Evolutionary conservation across 1,139 yeast genomes (phyloP).

Genomic region (Arxiozyma slooffiae): DNA sequence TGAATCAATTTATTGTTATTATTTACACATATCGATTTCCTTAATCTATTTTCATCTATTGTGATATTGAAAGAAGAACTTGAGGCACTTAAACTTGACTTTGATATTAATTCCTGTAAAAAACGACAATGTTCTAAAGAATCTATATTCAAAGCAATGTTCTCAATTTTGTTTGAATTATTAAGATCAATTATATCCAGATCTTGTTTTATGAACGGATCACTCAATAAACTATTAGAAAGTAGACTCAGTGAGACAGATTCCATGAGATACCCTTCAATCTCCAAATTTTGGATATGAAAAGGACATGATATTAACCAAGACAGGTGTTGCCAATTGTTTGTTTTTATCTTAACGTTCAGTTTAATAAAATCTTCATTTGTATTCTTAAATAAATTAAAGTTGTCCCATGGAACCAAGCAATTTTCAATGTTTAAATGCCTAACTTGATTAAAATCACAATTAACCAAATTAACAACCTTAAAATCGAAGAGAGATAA

Average conservation of each 20-base stretch:
- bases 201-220: not conserved
- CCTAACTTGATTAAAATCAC: slow-evolving; percentile 14
- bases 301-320: slow-evolving; percentile 19
- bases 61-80: slow-evolving; percentile 7
- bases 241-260: not conserved
- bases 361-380: not conserved
- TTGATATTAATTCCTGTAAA: not conserved
- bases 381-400: slow-evolving; percentile 7
- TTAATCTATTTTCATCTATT: slow-evolving; percentile 9
- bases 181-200: not conserved
- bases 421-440: slow-evolving; percentile 11
- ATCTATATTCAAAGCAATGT: not conserved
- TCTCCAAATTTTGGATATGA: slow-evolving; percentile 8
- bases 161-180: not conserved
- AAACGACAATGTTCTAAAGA: slow-evolving; percentile 1
- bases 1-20: not conserved
- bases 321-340: slow-evolving; percentile 12
- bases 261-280: not conserved
- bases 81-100: not conserved
- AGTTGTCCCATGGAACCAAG: slow-evolving; percentile 17
- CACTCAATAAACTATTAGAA: not conserved
- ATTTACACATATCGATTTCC: slow-evolving; percentile 9
- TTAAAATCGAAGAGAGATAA: slow-evolving; percentile 7
- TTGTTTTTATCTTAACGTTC: slow-evolving; percentile 10
- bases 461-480: slow-evolving; percentile 12